Evolutionary conservation across 306 rosid species (phyloP), one percentile per base, ranked within the genome.

Genomic region (Quercus engelmannii): DNA sequence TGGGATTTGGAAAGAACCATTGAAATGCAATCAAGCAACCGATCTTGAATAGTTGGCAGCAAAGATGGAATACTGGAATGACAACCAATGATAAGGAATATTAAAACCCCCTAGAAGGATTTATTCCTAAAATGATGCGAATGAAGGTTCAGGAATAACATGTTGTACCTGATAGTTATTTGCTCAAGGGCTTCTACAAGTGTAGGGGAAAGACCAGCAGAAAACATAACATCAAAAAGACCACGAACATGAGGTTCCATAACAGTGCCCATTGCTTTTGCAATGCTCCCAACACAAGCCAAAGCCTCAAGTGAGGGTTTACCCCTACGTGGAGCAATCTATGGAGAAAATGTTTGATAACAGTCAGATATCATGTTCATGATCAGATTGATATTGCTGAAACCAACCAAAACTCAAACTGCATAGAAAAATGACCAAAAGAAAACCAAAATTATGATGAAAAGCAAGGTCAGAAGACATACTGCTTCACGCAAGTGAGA

Each of bases 251-350:
- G 92, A 79, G 95, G 89, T 82, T 95, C 99, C 94, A 92, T 91
- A 23, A 83, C 88, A 76, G 88, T 82, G 59, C 99, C 98, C 99
- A 95, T 90, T 74, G 99, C 97, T 89, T 86, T 95, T 17, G 99
- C 96, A 78, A 95, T 95, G 88, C 90, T 93, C 86, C 99, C 99
- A 83, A 93, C 99, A 86, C 98, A 95, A 83, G 98, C 97, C 85
- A 95, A 77, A 69, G 99, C 99, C 93, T 95, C 99, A 78, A 91
- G 96, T 3, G 97, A 95, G 73, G 99, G 97, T 81, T 88, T 91
- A 84, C 89, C 92, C 87, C 98, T 90, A 74, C 99, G 99, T 2
- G 99, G 99, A 83, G 97, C 97, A 88, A 95, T 95, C 99, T 95
- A 80, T 83, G 84, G 71, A 77, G 78, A 83, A 81, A 80, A 82